phyloP scores from a whole-genome alignment of 352 stramenopile genomes.

The Globisporangium radiosum region DNA sequence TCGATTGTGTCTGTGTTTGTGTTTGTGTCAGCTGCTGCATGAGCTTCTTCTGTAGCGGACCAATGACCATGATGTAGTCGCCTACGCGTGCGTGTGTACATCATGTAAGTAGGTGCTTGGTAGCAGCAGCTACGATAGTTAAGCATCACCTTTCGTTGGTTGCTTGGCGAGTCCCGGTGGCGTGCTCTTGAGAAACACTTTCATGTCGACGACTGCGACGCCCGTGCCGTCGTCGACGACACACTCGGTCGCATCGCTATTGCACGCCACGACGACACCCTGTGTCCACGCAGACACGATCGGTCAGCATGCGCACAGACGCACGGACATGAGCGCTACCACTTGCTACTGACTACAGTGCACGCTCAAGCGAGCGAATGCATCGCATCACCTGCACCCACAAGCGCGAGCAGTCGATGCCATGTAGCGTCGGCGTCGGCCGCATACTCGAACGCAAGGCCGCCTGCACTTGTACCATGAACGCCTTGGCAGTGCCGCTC shows the following conservation, averaged over 20 bases:
- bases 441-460: conserved; percentile 30
- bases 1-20: conserved; percentile 1
- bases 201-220: conserved; percentile 47
- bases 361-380: not conserved
- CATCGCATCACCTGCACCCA: conserved; percentile 55
- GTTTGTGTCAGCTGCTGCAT: conserved; percentile 10
- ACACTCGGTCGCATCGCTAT: conserved; percentile 30
- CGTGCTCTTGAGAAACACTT: conserved; percentile 57
- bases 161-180: conserved; percentile 34
- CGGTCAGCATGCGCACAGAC: not conserved
- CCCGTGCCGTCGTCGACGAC: conserved; percentile 75
- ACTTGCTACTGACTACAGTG: not conserved
- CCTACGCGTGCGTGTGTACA: conserved; percentile 9
- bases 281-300: conserved; percentile 6
- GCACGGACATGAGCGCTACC: not conserved
- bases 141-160: conserved; percentile 28
- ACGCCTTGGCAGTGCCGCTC: conserved; percentile 46
- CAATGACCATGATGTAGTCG: conserved; percentile 77
- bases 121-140: no score
- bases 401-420: conserved; percentile 58
- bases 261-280: conserved; percentile 46
- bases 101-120: not conserved
- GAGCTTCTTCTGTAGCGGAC: conserved; percentile 42
- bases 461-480: conserved; percentile 45
- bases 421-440: conserved; percentile 41